Conservation (phyloP, 2,329 filamentous ascomycete species). For the Nothophoma quercina region DNA sequence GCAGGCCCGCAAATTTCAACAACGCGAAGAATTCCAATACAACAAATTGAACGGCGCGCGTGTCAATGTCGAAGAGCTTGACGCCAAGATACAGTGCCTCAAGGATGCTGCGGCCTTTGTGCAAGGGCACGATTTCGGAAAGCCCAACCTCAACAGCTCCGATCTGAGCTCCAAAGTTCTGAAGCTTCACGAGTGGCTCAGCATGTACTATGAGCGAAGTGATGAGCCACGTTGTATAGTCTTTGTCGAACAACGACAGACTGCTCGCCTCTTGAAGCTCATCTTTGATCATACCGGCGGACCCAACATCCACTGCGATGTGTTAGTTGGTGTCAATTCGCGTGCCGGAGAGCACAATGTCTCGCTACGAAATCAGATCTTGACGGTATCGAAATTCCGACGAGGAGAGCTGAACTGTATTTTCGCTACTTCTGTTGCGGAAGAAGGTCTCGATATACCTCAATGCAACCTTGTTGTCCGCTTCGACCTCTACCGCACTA, state of each 20-base stretch:
- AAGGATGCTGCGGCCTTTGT: constrained; percentile 66
- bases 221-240: constrained; percentile 78
- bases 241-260: constrained; percentile 82
- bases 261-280: constrained; percentile 75
- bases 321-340: constrained; percentile 68
- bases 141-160: constrained; percentile 46
- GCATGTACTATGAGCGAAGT: constrained; percentile 66
- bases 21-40: constrained; percentile 57
- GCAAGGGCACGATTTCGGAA: constrained; percentile 58
- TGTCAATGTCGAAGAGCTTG: constrained; percentile 51
- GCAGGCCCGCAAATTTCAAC: constrained; percentile 67
- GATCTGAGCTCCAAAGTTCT: constrained; percentile 77
- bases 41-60: constrained; percentile 35
- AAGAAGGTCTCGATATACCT: constrained; percentile 72
- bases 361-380: constrained; percentile 76
- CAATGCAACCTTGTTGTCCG: constrained; percentile 73
- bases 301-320: constrained; percentile 65
- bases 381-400: constrained; percentile 72
- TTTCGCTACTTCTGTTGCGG: constrained; percentile 70
- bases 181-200: constrained; percentile 67
- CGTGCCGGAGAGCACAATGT: constrained; percentile 66
- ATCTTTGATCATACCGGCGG: constrained; percentile 69
- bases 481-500: constrained; percentile 87
- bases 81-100: constrained; percentile 64
- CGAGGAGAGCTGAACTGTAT: constrained; percentile 67